Evolutionary conservation across 768 basidiomycete genomes (phyloP), one percentile per base, ranked within the genome.

Genomic region (Lactarius vividus): DNA sequence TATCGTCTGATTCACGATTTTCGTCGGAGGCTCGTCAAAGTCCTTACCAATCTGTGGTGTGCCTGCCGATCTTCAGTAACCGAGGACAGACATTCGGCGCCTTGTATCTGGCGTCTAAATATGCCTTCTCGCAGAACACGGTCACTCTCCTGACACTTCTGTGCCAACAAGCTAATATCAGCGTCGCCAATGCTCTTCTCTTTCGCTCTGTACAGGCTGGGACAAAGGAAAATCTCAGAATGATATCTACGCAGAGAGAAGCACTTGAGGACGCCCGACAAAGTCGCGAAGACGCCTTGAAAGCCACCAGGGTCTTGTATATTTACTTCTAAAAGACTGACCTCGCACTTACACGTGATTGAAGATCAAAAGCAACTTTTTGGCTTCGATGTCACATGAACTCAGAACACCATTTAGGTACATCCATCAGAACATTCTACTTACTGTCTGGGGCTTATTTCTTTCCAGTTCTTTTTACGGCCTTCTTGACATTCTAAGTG

Each of bases 331-430:
- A 74, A 60, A 52, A 10, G 56, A 37, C 61, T 42, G 9, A n/a
- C 15, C 35, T 39, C 15, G 26, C 29, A 35, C 35, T 57, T 35
- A 67, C 58, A 33, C 58, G 56, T 46, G 35, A 54, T 42, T 64
- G 0, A 68, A 89, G 87, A 89, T 88, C 73, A 91, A 91, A 76
- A 88, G 88, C 72, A 89, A 88, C 70, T 90, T 91, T 71, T 74
- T 89, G 66, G 87, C 88, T 10, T 78, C 87, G 7, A 91, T 91
- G 88, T 88, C 86, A 69, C 89, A 90, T 69, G 88, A 91, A 72
- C 77, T 91, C 62, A 79, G 89, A 61, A 91, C 89, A 0, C 89
- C 89, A 0, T 90, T 91, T 74, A 88, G 86, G 87, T 86, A 69
- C n/a, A 60, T 57, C 16, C 44, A 59, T 23, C 33, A 46, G 10